Percentiles rank a stretch among this genome's conserved stretches.
Conservation (phyloP, 495 filamentous ascomycete species). For the Hypoxylon fragiforme region DNA sequence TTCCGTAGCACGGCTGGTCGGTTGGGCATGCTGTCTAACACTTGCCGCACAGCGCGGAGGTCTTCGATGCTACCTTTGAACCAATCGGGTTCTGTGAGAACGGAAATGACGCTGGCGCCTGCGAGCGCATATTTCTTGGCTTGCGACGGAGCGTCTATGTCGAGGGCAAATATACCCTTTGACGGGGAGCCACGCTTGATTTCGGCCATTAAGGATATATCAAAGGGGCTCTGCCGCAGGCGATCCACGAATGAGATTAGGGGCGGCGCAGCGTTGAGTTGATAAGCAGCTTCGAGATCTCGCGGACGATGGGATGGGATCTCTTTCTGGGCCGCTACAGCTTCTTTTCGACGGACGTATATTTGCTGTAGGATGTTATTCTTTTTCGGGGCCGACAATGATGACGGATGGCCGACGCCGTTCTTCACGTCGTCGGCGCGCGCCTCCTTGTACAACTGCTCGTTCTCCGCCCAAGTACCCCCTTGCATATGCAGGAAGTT, state of each 20-base stretch:
- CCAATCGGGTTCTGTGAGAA: conserved; percentile 97
- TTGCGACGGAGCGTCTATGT: conserved; percentile 85
- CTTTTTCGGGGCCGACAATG: conserved; percentile 56
- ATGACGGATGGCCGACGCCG: conserved; percentile 29
- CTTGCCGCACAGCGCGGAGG: conserved; percentile 82
- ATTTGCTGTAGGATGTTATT: conserved; percentile 88
- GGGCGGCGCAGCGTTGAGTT: conserved; percentile 80
- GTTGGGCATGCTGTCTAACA: conserved; percentile 85
- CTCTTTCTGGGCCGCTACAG: conserved; percentile 80
- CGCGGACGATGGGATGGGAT: conserved; percentile 80
- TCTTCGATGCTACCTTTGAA: conserved; percentile 98
- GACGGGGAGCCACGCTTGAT: conserved; percentile 97
- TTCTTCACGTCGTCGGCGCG: conserved; percentile 22
- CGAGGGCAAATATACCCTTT: conserved; percentile 88
- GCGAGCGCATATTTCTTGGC: conserved; percentile 90
- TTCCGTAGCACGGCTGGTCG: conserved; percentile 90
- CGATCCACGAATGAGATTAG: conserved; percentile 81
- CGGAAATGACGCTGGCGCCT: conserved; percentile 94
- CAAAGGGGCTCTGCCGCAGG: conserved; percentile 76
- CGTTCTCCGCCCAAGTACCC: conserved; percentile 88
- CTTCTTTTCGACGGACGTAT: conserved; percentile 77
- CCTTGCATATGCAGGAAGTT: conserved; percentile 88
- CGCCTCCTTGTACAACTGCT: conserved; percentile 50
- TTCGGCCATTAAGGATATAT: conserved; percentile 88
- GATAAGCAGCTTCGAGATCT: conserved; percentile 86